A percentile compares a stretch with the other conserved stretches of the same genome.
Conservation (phyloP, 1,284 basidiomycete genomes). For the Moniliophthora roreri region DNA sequence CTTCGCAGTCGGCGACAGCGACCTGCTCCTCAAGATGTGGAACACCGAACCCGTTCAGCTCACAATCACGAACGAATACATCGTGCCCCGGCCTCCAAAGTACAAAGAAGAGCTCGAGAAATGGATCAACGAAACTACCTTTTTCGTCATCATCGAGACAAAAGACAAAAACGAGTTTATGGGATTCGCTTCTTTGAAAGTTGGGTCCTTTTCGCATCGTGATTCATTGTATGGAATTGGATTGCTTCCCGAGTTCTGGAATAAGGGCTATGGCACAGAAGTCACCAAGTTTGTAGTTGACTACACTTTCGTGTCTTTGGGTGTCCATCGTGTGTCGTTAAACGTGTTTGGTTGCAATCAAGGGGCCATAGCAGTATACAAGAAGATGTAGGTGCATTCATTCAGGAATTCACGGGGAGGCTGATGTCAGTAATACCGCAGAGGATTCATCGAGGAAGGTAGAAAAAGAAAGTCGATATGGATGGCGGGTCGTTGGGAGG, state of each 20-base stretch:
- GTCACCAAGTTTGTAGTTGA: conserved; percentile 30
- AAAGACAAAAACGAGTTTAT: conserved; percentile 3
- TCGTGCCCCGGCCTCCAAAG: neutral
- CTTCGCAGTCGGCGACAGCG: neutral
- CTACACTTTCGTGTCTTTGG: conserved; percentile 30
- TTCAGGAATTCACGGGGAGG: too few relatives aligned
- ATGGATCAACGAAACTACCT: neutral
- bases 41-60: neutral
- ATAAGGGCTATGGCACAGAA: conserved; percentile 34
- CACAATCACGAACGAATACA: neutral
- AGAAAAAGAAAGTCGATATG: conserved; percentile 10
- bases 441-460: conserved; percentile 11
- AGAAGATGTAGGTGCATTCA: conserved; percentile 28
- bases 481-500: conserved; percentile 8
- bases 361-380: conserved; percentile 30
- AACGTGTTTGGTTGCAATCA: conserved; percentile 27
- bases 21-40: neutral
- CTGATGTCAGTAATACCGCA: too few relatives aligned
- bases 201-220: conserved; percentile 17
- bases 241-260: conserved; percentile 29
- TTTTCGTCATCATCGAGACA: conserved; percentile 2
- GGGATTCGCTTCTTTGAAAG: neutral
- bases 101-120: neutral
- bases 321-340: conserved; percentile 32
- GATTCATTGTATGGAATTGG: conserved; percentile 31